Evolutionary conservation across 805 yeast species (phyloP), one percentile per base, ranked within the genome.

Genomic region (Monosporozyma unispora): DNA sequence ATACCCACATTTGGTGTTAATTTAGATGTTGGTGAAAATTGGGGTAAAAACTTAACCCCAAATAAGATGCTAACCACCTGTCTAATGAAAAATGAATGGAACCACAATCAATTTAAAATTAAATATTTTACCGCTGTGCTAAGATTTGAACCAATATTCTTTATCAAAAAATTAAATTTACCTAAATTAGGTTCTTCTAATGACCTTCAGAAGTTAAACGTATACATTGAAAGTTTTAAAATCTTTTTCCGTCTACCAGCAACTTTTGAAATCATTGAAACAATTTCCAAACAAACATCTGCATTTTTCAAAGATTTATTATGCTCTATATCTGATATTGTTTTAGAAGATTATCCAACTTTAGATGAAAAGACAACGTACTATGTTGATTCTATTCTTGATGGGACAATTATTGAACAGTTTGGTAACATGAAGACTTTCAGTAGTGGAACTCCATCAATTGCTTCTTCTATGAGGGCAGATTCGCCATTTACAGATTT

Each of bases 221-320:
- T 71, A 38, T 62, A 68, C 12, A 65, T 68, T 2, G 73, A 72
- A 39, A 69, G 71, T 23, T 59, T 71, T 44, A 65, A 64, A 53
- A 54, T 64, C 4, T 67, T 66, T 37, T 64, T 68, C 38, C 54
- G 61, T 21, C 55, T 62, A 37, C 69, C 68, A 2, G 55, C 61
- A 16, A 54, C 64, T 33, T 56, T 55, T 16, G 52, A 46, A n/a
- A 46, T 61, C 3, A 57, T 60, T 29, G 58, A 60, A 18, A 51
- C 47, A n/a, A 51, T 64, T 21, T 59, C 71, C 5, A 35, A 49
- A 4, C 53, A 55, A 37, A 58, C 68, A 6, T 58, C 69, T 1
- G 63, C 62, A 7, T 58, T 66, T 35, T 57, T 72, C 39, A 69
- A 68, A 54, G 52, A 54, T 7, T 48, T 64, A n/a, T 58, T 62